Evolutionary conservation across 345 rosid genomes (phyloP).

Genomic region (Eucalyptus pauciflora): DNA sequence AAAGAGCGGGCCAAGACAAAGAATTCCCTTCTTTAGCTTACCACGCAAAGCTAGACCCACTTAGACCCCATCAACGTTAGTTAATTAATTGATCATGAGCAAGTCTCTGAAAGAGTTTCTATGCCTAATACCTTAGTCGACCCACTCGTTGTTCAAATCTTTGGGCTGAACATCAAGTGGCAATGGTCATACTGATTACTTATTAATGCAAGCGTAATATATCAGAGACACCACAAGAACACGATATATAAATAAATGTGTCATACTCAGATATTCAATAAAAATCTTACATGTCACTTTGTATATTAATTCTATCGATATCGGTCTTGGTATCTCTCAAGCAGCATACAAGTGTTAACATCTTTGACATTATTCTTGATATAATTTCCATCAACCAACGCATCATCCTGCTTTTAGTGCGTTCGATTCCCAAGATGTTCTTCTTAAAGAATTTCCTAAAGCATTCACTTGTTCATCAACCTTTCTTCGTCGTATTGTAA

Average conservation of each 20-base stretch:
- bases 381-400: neutral
- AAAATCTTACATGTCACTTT: neutral
- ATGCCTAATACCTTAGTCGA: neutral
- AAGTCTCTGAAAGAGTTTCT: neutral
- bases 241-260: fast-evolving
- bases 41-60: neutral
- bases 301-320: neutral
- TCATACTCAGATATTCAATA: neutral
- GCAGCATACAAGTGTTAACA: fast-evolving
- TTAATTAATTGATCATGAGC: neutral
- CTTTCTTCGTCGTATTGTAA: neutral
- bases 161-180: neutral
- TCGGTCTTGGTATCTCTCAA: fast-evolving
- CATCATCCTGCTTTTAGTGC: neutral
- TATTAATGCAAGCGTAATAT: neutral
- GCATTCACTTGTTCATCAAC: neutral
- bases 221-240: neutral
- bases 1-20: too few species aligned
- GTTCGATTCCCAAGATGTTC: neutral
- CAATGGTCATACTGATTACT: neutral
- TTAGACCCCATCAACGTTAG: neutral
- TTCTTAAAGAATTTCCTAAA: neutral
- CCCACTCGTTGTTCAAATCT: neutral
- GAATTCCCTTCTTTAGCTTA: too few species aligned
- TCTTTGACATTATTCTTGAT: neutral